A percentile compares a stretch with the other conserved stretches of the same genome.
Evolutionary conservation across 1,284 basidiomycete genomes (phyloP).

Genomic region (Porodaedalea pini): DNA sequence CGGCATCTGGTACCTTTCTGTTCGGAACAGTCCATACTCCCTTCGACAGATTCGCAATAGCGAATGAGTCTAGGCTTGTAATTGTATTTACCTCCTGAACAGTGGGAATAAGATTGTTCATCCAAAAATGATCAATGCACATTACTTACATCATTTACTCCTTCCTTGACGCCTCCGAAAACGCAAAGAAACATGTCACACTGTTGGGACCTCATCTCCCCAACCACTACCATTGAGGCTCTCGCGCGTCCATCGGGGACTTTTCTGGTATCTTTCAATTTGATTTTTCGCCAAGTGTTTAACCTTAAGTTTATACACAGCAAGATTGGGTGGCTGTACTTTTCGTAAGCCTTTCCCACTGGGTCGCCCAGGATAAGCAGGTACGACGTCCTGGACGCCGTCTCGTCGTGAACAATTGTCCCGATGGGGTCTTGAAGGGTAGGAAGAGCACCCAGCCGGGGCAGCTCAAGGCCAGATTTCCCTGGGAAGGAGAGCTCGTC

Average conservation of each 20-base stretch:
- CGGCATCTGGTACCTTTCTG: neutral
- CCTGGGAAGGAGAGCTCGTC: neutral
- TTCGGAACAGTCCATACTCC: neutral
- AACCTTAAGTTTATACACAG: slow-evolving; percentile 7
- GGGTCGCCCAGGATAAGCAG: slow-evolving; percentile 9
- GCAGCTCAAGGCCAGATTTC: neutral
- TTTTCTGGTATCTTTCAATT: slow-evolving; percentile 1
- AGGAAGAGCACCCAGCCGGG: neutral
- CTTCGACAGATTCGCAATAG: slow-evolving; percentile 3
- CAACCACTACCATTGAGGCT: slow-evolving; percentile 4
- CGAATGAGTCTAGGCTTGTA: neutral
- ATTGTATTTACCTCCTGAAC: neutral
- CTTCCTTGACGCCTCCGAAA: slow-evolving; percentile 11
- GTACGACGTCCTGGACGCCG: neutral
- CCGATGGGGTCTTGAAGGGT: neutral
- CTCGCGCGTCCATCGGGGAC: neutral
- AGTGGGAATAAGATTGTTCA: neutral
- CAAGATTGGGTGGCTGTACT: neutral
- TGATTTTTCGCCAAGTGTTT: slow-evolving; percentile 8
- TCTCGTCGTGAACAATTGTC: slow-evolving; percentile 3
- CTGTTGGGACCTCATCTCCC: neutral
- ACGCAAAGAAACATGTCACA: neutral
- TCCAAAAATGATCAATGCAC: neutral
- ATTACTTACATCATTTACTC: neutral
- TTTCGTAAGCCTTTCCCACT: neutral